Conservation (phyloP, 2,329 filamentous ascomycete species). For the Colletotrichum lindemuthianum region DNA sequence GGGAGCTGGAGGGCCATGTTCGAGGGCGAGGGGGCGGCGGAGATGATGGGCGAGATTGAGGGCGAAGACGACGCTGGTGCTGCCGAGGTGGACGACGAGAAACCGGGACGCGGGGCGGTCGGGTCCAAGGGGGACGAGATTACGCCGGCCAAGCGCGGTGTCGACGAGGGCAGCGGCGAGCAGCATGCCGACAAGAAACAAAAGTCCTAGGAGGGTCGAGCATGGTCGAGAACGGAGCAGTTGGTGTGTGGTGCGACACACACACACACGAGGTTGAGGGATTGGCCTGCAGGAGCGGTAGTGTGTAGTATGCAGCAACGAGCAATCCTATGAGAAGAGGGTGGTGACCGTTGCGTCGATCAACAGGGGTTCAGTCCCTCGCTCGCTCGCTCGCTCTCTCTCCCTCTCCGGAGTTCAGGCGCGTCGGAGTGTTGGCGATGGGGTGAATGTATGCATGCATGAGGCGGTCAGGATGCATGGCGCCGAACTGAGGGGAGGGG, state of each 20-base stretch:
- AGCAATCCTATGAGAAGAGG: too few species aligned
- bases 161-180: conserved; percentile 34
- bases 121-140: conserved; percentile 25
- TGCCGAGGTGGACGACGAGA: conserved; percentile 41
- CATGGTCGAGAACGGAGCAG: neutral
- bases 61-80: conserved; percentile 47
- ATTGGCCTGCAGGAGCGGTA: too few species aligned
- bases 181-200: conserved; percentile 35
- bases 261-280: neutral
- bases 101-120: conserved; percentile 31
- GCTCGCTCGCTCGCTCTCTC: too few species aligned
- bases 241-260: neutral
- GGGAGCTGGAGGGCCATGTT: conserved; percentile 65
- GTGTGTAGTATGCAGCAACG: too few species aligned
- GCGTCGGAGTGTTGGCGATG: too few species aligned
- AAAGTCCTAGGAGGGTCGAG: conserved; percentile 5
- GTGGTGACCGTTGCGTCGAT: too few species aligned
- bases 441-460: too few species aligned
- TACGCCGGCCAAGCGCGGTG: conserved; percentile 33
- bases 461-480: too few species aligned
- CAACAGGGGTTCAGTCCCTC: too few species aligned
- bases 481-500: neutral
- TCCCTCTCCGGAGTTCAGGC: too few species aligned
- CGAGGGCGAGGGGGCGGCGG: conserved; percentile 48
- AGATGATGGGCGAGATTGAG: conserved; percentile 52